Percentiles rank a stretch among this genome's conserved stretches.
phyloP scores from a whole-genome alignment of 106 monocot species.

The Dioscorea zingiberensis region DNA sequence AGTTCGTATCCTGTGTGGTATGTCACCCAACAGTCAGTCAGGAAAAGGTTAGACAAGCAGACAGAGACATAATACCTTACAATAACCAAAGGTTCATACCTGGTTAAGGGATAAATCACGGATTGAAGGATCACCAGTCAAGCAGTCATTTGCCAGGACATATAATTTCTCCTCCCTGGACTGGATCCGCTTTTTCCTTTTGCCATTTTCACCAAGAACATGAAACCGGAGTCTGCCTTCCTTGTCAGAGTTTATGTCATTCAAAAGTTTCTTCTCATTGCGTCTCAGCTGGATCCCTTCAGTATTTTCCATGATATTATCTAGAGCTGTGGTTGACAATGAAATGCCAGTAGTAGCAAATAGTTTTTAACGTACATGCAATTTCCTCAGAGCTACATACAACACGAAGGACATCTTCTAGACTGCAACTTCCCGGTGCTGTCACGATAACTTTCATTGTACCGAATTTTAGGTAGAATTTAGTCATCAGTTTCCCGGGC shows the following conservation, averaged over 20 bases:
- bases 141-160: constrained; percentile 81
- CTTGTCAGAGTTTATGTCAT: constrained; percentile 88
- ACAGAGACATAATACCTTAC: too few species aligned
- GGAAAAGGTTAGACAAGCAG: too few species aligned
- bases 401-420: constrained; percentile 74
- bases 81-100: constrained; percentile 26
- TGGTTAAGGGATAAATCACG: constrained; percentile 90
- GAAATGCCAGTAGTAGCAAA: background rate
- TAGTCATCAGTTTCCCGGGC: constrained; percentile 90
- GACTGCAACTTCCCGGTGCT: constrained; percentile 77
- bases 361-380: constrained; percentile 51
- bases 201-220: constrained; percentile 71
- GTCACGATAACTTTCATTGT: constrained; percentile 93
- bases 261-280: constrained; percentile 90
- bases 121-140: constrained; percentile 82
- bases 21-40: background rate
- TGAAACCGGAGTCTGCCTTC: constrained; percentile 71
- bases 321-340: background rate
- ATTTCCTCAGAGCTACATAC: constrained; percentile 73
- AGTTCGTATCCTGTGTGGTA: constrained; percentile 54
- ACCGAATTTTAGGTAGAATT: constrained; percentile 83
- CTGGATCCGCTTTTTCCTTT: constrained; percentile 86
- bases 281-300: constrained; percentile 96
- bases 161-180: constrained; percentile 95
- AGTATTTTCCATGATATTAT: constrained; percentile 3